Percentiles rank a stretch among this genome's conserved stretches.
phyloP scores from a whole-genome alignment of 139 green algal genomes.

The Chlorella sp. region DNA sequence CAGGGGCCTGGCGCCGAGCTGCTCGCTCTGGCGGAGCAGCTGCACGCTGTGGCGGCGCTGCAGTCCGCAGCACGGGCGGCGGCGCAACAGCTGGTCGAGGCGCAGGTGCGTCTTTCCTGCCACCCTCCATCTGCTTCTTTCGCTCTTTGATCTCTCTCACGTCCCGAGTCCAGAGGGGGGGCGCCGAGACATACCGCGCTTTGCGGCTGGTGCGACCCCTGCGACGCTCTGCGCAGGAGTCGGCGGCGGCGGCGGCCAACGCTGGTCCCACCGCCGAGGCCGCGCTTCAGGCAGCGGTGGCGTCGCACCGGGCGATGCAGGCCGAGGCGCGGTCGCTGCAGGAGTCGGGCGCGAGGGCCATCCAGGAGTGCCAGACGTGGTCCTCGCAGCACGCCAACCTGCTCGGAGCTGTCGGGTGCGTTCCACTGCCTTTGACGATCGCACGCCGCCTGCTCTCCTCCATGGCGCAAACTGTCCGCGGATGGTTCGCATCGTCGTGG shows the following conservation, averaged over 20 bases:
- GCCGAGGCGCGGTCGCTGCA: slow-evolving; percentile 4
- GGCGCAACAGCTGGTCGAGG: background rate
- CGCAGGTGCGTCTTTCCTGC: slow-evolving; percentile 8
- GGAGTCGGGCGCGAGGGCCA: slow-evolving; percentile 2
- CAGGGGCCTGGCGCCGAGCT: slow-evolving; percentile 13
- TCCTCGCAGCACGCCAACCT: slow-evolving; percentile 15
- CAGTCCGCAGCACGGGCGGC: slow-evolving; percentile 4
- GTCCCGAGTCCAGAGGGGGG: too few relatives aligned
- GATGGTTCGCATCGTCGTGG: too few relatives aligned
- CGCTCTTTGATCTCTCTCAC: too few relatives aligned
- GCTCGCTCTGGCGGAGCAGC: slow-evolving; percentile 10
- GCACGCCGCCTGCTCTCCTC: too few relatives aligned
- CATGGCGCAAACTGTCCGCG: too few relatives aligned
- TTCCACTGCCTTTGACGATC: too few relatives aligned
- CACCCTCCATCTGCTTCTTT: background rate
- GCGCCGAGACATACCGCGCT: too few relatives aligned
- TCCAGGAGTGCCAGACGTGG: slow-evolving; percentile 10
- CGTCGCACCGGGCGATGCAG: slow-evolving; percentile 7
- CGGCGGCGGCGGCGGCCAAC: background rate
- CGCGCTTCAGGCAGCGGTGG: slow-evolving; percentile 1
- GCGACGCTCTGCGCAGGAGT: slow-evolving; percentile 7
- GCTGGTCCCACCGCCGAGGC: background rate
- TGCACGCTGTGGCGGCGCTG: slow-evolving; percentile 5
- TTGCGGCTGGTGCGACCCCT: too few relatives aligned
- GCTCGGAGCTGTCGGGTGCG: slow-evolving; percentile 16